Base-by-base conservation (phyloP, 1,284 basidiomycete species). In the Puccinia triticina region DNA sequence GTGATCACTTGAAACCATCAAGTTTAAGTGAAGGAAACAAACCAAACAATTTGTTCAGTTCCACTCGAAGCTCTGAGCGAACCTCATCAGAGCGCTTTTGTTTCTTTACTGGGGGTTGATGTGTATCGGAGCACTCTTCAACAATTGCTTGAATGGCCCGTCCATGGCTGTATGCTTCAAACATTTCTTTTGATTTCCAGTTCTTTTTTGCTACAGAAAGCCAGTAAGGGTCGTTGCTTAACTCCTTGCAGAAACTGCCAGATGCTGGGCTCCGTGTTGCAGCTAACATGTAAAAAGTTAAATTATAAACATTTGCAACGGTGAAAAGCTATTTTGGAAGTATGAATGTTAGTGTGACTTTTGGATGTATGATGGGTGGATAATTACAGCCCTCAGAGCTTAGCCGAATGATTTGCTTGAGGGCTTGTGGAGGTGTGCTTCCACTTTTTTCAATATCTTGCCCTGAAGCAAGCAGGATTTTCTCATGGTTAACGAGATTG, bases 111-210 rank as follows among this genome's bases (percentile, higher is more conserved):
- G 66, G 40, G 10, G 66, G 66, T n/a, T 2, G 21, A 26, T 11
- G 8, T 14, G 16, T 1, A n/a, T 23, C 32, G 2, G 23, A 43
- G 66, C 34, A 43, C n/a, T n/a, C 21, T n/a, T 69, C n/a, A 29
- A 69, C 14, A 4, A 69, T 18, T 21, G 43, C 66, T 69, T 69
- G 66, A 43, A 69, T 69, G 26, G 66, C 66, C 29, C 66, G n/a
- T 46, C 66, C 66, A 48, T 69, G 37, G 40, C 37, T 43, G 66
- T 69, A 69, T 26, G 46, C 40, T n/a, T 69, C 66, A n/a, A 69
- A 69, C 23, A 18, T 69, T 26, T 69, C 37, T 21, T 69, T 69
- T 1, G 66, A 4, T n/a, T 5, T 12, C 66, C 66, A 69, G 8
- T 16, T 1, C n/a, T 43, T 69, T n/a, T 21, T 69, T 43, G 66